A percentile compares a stretch with the other conserved stretches of the same genome.
Conservation (phyloP, 495 filamentous ascomycete genomes). For the Penicillium verhagenii region DNA sequence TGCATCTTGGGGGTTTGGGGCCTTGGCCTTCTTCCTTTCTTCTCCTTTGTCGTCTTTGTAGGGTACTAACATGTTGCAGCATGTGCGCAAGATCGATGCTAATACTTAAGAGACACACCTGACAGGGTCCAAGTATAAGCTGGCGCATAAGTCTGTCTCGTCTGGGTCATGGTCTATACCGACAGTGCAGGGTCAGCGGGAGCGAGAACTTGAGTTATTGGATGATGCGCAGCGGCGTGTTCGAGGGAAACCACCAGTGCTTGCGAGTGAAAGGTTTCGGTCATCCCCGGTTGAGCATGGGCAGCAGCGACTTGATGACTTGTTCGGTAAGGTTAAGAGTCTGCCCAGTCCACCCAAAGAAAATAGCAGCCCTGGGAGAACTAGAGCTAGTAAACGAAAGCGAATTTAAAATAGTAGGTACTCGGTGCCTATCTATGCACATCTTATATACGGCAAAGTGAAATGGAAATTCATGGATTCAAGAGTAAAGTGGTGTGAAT, state of each 20-base stretch:
- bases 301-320: conserved; percentile 30
- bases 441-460: too few species aligned
- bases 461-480: not conserved
- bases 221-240: conserved; percentile 32
- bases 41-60: too few species aligned
- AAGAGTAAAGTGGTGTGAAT: not conserved
- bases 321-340: conserved; percentile 22
- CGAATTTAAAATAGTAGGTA: not conserved
- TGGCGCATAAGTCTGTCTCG: conserved; percentile 31
- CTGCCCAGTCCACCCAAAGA: not conserved
- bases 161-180: conserved; percentile 35
- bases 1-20: too few species aligned
- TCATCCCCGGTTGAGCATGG: conserved; percentile 30
- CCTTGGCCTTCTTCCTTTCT: too few species aligned
- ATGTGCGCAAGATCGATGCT: conserved; percentile 35
- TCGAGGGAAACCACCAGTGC: conserved; percentile 31
- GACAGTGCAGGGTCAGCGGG: conserved; percentile 34
- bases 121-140: conserved; percentile 37
- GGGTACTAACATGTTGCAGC: conserved; percentile 17
- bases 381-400: not conserved
- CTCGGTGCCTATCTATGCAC: too few species aligned
- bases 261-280: conserved; percentile 32
- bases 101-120: conserved; percentile 40
- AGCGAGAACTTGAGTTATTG: conserved; percentile 32
- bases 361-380: too few species aligned